Evolutionary conservation across 257 asterid species (phyloP), one percentile per base, ranked within the genome.

Genomic region (Gardenia jasminoides): DNA sequence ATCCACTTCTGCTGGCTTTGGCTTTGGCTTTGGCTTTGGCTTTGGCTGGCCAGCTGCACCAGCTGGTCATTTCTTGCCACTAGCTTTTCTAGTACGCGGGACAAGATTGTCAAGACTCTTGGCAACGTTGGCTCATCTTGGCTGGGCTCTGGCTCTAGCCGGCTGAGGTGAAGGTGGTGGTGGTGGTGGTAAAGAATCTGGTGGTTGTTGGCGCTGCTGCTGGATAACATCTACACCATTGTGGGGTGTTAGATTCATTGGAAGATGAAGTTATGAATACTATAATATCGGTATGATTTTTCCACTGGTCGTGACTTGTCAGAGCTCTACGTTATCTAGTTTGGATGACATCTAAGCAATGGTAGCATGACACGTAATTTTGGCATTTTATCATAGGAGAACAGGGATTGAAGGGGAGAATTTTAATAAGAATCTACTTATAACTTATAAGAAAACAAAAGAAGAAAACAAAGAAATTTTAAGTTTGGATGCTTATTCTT

Each of bases 41-140:
- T 30, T 70, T 71, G 80, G 41, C 41, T 36, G 41, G 4, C 41
- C 4, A 36, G 41, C 13, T 39, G 47, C n/a, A 78, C 80, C 19
- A 92, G 62, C 76, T 72, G 86, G 78, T 94, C 96, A 67, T 92
- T 94, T 1, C 97, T 92, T 2, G 86, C 83, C 62, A 94, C 98
- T 6, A 94, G 84, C 79, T 87, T 94, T 71, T 93, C 97, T 5
- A 94, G 88, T 78, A 90, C 93, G 84, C 76, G 72, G 50, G 97
- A 91, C 0, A 94, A 79, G 75, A 90, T 83, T 81, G 92, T 83
- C 4, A 94, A 84, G 76, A 90, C 98, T 78, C 96, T 83, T 2
- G 98, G 98, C 31, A 85, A 78, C 0, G 90, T 33, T 26, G 87
- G 81, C 20, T 88, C 91, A 75, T 56, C 80, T 16, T 46, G 77